phyloP scores from a whole-genome alignment of 768 basidiomycete genomes.

The Ramaria sp. region DNA sequence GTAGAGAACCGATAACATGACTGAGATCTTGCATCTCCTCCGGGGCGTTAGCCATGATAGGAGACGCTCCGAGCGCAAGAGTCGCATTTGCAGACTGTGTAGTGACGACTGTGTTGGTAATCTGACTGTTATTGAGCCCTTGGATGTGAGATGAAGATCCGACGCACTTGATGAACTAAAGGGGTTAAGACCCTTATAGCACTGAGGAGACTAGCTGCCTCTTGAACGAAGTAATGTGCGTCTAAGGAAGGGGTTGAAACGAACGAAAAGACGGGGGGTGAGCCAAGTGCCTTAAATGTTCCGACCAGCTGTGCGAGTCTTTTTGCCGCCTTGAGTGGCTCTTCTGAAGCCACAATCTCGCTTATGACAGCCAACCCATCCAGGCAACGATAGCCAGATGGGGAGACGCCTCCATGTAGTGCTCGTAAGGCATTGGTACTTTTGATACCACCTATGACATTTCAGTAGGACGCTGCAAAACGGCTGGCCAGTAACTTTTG shows the following conservation, averaged over 20 bases:
- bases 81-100: conserved; percentile 89
- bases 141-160: background rate
- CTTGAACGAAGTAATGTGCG: conserved; percentile 28
- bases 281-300: conserved; percentile 26
- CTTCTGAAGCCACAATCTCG: conserved; percentile 60
- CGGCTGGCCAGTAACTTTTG: conserved; percentile 11
- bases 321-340: conserved; percentile 43
- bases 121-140: conserved; percentile 31
- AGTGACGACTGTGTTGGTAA: conserved; percentile 81
- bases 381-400: conserved; percentile 38
- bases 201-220: conserved; percentile 39
- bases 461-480: background rate
- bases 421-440: conserved; percentile 64
- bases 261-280: conserved; percentile 14
- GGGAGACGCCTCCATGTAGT: conserved; percentile 58
- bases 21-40: conserved; percentile 76
- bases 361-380: conserved; percentile 87
- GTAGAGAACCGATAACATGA: conserved; percentile 50
- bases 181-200: conserved; percentile 46
- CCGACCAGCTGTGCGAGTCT: conserved; percentile 32
- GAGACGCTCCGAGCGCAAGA: conserved; percentile 77
- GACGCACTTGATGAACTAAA: conserved; percentile 66
- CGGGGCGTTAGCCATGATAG: conserved; percentile 86
- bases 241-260: conserved; percentile 14
- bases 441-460: conserved; percentile 76